Percentiles rank a stretch among this genome's conserved stretches.
phyloP scores from a whole-genome alignment of 2,329 filamentous ascomycete species.

The Trichoderma afroharzianum region DNA sequence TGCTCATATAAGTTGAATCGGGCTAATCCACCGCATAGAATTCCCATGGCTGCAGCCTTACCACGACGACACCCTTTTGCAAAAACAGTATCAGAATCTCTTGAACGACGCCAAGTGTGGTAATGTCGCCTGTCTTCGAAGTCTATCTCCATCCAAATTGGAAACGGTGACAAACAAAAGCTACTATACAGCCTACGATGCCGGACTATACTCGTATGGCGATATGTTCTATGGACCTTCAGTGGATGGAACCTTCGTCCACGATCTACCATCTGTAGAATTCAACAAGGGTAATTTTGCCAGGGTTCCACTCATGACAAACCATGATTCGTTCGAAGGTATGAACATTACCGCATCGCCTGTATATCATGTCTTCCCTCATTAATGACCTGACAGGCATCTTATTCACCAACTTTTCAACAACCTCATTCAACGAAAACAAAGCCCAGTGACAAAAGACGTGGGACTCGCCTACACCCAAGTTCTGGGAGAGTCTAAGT shows the following conservation, averaged over 20 bases:
- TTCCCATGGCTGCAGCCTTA: background rate
- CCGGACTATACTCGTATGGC: background rate
- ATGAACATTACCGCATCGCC: background rate
- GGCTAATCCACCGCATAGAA: background rate
- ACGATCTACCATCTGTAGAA: background rate
- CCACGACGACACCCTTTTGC: background rate
- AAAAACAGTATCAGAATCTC: background rate
- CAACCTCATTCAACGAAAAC: background rate
- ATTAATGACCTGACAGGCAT: background rate
- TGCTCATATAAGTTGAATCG: background rate
- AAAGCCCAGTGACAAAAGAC: background rate
- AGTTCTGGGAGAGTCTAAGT: background rate
- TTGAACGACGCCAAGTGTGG: background rate
- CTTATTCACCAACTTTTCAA: background rate
- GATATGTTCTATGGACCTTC: background rate
- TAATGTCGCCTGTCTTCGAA: background rate
- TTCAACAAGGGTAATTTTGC: background rate
- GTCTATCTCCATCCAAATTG: background rate
- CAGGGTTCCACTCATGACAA: background rate
- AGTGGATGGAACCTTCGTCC: background rate
- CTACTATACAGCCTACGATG: background rate
- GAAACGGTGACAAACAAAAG: background rate
- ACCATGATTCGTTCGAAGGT: background rate
- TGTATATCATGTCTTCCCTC: background rate
- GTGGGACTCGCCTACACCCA: background rate